Evolutionary conservation across 805 yeast genomes (phyloP).

Genomic region (Candida schatavii): DNA sequence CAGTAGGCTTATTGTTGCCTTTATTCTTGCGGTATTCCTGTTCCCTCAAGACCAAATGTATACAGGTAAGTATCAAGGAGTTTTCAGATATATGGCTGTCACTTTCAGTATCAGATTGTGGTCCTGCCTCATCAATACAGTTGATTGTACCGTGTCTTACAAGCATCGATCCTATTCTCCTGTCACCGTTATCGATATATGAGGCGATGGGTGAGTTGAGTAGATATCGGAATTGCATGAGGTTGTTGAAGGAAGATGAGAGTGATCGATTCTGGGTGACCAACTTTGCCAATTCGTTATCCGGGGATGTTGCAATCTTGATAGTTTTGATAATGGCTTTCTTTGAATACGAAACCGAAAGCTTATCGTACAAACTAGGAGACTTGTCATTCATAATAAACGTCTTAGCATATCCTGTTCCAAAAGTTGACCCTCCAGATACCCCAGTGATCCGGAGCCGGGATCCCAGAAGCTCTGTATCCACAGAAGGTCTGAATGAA

Average conservation of each 20-base stretch:
- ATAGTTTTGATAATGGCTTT: constrained; percentile 10
- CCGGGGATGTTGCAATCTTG: constrained; percentile 8
- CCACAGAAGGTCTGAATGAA: constrained; percentile 29
- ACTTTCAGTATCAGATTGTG: constrained; percentile 1
- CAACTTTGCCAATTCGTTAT: constrained; percentile 13
- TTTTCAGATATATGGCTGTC: constrained; percentile 17
- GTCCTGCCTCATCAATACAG: constrained; percentile 12
- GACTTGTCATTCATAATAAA: constrained; percentile 17
- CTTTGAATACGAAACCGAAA: constrained; percentile 6
- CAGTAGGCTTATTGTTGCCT: constrained; percentile 28
- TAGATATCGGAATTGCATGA: constrained; percentile 17
- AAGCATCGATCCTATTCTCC: constrained; percentile 17
- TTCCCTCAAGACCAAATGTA: constrained; percentile 28
- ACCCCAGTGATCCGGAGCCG: constrained; percentile 30
- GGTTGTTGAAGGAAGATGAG: constrained; percentile 16
- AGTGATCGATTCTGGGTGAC: constrained; percentile 18
- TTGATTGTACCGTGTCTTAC: constrained; percentile 21
- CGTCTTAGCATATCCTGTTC: constrained; percentile 26
- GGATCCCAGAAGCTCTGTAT: constrained; percentile 23
- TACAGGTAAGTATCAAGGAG: constrained; percentile 20
- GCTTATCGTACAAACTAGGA: constrained; percentile 20
- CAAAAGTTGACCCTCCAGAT: constrained; percentile 34
- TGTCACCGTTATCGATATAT: constrained; percentile 24
- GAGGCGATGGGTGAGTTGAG: constrained; percentile 29
- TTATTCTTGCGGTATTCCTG: constrained; percentile 32